A percentile compares a stretch with the other conserved stretches of the same genome.
These are phyloP conservation scores for Mortierella sp. DNA, from an alignment of 371 early-diverging fungal genomes.

Conservation along the genomic window DNA sequence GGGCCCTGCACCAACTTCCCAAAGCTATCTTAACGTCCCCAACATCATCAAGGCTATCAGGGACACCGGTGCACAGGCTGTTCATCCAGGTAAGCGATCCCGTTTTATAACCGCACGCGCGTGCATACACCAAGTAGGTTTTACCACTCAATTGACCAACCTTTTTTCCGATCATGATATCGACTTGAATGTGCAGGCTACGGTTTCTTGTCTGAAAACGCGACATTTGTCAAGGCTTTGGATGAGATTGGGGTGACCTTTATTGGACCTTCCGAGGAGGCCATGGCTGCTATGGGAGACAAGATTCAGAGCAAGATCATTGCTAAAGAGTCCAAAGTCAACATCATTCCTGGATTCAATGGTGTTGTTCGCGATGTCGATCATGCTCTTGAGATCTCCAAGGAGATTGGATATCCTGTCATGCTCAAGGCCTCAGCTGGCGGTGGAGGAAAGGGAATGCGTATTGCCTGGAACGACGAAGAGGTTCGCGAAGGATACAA, in stretches of 20 bases:
- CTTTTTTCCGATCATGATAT: no score
- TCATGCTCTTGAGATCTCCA: slow-evolving; percentile 75
- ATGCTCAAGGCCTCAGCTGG: slow-evolving; percentile 92
- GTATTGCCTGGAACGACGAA: slow-evolving; percentile 74
- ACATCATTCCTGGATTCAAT: slow-evolving; percentile 91
- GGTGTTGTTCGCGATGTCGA: slow-evolving; percentile 81
- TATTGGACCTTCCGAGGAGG: slow-evolving; percentile 80
- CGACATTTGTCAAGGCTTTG: slow-evolving; percentile 77
- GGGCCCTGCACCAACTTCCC: slow-evolving; percentile 71
- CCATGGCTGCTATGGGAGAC: slow-evolving; percentile 95
- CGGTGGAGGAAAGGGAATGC: slow-evolving; percentile 95
- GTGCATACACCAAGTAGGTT: no score
- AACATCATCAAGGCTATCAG: slow-evolving; percentile 66
- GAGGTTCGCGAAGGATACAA: slow-evolving; percentile 84
- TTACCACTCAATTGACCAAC: no score
- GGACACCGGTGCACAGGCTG: slow-evolving; percentile 72
- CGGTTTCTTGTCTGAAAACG: slow-evolving; percentile 90
- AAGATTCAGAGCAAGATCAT: slow-evolving; percentile 91
- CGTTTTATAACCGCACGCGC: no score
- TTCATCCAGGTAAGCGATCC: slow-evolving; percentile 66
- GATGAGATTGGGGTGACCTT: slow-evolving; percentile 75
- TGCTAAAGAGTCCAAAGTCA: slow-evolving; percentile 86
- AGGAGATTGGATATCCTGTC: slow-evolving; percentile 81
- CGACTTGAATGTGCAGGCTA: no score
- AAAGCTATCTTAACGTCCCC: slow-evolving; percentile 70